Conservation (phyloP, 2,329 filamentous ascomycete genomes). For the Mycogone perniciosa region DNA sequence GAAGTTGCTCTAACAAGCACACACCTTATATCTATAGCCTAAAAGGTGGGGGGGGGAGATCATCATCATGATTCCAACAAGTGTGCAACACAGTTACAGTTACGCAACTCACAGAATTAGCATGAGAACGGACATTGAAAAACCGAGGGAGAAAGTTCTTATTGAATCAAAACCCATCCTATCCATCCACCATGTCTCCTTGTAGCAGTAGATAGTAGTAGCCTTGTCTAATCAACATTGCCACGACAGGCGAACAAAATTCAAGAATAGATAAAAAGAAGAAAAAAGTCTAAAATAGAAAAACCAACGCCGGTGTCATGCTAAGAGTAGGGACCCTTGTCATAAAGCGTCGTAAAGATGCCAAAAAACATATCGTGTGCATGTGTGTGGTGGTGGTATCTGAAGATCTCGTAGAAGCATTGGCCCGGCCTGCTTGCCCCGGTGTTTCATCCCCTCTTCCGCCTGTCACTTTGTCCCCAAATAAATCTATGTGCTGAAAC, state of each 20-base stretch:
- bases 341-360: slow-evolving; percentile 13
- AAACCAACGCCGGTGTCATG: slow-evolving; percentile 13
- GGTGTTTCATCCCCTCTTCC: not conserved
- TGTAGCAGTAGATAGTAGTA: too few species aligned
- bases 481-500: not conserved
- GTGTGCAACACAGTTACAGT: too few species aligned
- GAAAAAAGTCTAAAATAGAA: not conserved
- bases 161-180: too few species aligned
- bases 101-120: too few species aligned
- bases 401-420: slow-evolving; percentile 4
- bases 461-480: not conserved
- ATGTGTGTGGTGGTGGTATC: slow-evolving; percentile 3
- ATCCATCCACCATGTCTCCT: too few species aligned
- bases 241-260: not conserved
- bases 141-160: too few species aligned
- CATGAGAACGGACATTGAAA: too few species aligned
- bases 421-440: slow-evolving; percentile 4
- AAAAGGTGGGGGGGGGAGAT: too few species aligned
- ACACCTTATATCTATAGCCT: too few species aligned
- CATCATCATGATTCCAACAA: too few species aligned
- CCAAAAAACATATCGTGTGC: slow-evolving; percentile 7
- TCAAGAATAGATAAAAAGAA: not conserved
- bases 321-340: slow-evolving; percentile 8
- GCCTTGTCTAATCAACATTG: not conserved
- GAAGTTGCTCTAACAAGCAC: too few species aligned